Evolutionary conservation across 169 alveolate species (phyloP).

Genomic region (Perkinsus chesapeaki): DNA sequence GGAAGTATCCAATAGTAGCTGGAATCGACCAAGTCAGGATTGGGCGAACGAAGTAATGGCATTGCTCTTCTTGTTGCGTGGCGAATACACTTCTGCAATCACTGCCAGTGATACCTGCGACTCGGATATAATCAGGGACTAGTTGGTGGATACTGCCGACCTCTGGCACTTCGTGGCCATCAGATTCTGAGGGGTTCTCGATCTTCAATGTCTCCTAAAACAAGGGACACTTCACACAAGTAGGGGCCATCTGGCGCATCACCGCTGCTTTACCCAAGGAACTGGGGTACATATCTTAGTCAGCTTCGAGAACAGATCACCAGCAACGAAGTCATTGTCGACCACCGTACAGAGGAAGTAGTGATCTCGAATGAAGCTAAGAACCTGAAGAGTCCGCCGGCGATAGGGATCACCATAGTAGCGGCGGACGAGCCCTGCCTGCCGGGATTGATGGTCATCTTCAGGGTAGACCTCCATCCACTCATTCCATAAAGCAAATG

Average conservation of each 20-base stretch:
- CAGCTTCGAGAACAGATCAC: background rate
- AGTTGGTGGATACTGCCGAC: too few species aligned
- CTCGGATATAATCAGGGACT: too few species aligned
- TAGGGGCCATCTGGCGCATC: background rate
- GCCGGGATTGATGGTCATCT: background rate
- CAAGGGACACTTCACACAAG: background rate
- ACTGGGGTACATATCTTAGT: background rate
- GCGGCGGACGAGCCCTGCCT: background rate
- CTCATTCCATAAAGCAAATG: constrained; percentile 37
- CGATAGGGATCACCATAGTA: too few species aligned
- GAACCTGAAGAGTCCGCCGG: background rate
- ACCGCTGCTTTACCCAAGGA: background rate
- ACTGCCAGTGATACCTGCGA: background rate
- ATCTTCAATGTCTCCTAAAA: background rate
- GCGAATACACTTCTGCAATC: background rate
- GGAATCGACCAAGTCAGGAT: too few species aligned
- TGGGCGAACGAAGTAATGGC: background rate
- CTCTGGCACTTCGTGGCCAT: background rate
- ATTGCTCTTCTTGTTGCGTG: background rate
- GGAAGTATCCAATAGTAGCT: too few species aligned
- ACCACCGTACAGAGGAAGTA: background rate
- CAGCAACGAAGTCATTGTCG: background rate
- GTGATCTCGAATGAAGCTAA: background rate
- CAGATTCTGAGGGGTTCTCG: background rate
- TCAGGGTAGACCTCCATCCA: constrained; percentile 19